phyloP scores from a whole-genome alignment of 2,329 filamentous ascomycete genomes.

The Alternaria hordeiaustralica region DNA sequence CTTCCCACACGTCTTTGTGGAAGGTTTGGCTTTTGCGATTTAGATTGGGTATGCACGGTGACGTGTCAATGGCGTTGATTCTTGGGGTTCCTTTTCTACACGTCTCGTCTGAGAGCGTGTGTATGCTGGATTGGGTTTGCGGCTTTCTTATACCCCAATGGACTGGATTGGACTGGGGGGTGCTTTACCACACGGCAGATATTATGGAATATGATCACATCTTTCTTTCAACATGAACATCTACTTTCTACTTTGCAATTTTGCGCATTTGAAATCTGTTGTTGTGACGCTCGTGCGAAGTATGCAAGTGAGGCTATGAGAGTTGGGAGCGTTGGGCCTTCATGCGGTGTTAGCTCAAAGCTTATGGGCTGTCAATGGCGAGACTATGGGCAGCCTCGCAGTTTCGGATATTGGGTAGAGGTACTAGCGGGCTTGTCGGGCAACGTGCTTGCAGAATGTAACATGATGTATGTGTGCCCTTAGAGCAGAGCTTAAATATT shows the following conservation, averaged over 20 bases:
- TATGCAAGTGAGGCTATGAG: background rate
- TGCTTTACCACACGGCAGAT: background rate
- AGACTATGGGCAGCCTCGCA: background rate
- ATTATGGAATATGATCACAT: background rate
- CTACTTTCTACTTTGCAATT: background rate
- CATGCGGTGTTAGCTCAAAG: background rate
- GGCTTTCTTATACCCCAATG: conserved; percentile 6
- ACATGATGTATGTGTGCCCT: background rate
- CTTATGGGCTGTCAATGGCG: background rate
- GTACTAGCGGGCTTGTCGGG: background rate
- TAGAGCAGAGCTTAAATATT: background rate
- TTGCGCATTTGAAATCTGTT: background rate
- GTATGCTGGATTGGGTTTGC: too few relatives aligned
- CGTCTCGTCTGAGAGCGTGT: too few relatives aligned
- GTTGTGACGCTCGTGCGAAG: background rate
- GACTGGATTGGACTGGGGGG: conserved; percentile 6
- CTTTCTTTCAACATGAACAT: background rate
- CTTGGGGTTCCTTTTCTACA: too few relatives aligned
- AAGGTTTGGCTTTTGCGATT: background rate
- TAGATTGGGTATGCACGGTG: background rate
- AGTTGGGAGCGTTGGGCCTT: background rate
- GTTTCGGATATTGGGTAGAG: background rate
- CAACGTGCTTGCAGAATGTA: background rate
- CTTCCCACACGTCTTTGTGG: background rate
- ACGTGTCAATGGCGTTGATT: background rate